Conservation (phyloP, 1,139 yeast genomes). For the Geotrichum australiense region DNA sequence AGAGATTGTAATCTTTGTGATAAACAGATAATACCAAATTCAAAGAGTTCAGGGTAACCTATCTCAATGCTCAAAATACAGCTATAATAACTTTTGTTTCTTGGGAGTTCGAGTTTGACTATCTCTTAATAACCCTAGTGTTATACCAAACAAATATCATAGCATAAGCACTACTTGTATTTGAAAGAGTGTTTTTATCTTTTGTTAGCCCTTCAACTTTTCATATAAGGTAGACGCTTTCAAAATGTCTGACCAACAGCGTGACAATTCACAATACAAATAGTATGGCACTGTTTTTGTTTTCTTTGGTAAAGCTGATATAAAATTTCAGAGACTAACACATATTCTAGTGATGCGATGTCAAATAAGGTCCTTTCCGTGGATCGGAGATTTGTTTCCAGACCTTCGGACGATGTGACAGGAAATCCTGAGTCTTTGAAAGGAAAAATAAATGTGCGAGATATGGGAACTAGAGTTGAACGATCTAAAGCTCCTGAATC, state of each 20-base stretch:
- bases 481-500: conserved; percentile 24
- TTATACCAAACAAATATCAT: too few relatives aligned
- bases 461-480: conserved; percentile 56
- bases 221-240: too few relatives aligned
- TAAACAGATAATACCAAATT: too few relatives aligned
- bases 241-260: conserved; percentile 20
- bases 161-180: too few relatives aligned
- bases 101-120: too few relatives aligned
- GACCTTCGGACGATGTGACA: conserved; percentile 41
- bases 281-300: conserved; percentile 26
- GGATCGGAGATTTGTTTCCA: conserved; percentile 44
- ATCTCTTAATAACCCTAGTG: too few relatives aligned
- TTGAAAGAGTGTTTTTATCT: too few relatives aligned
- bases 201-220: too few relatives aligned
- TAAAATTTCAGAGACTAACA: conserved; percentile 4
- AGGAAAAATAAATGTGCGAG: conserved; percentile 56
- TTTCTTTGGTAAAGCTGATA: neutral
- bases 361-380: conserved; percentile 65
- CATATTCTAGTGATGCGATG: conserved; percentile 36
- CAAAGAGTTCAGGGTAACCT: too few relatives aligned
- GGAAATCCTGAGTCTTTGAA: conserved; percentile 65
- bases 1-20: too few relatives aligned
- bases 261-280: conserved; percentile 26
- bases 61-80: too few relatives aligned
- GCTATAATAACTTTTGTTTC: too few relatives aligned